These are phyloP conservation scores for Parastagonospora nodorum DNA, from an alignment of 2,329 filamentous ascomycete genomes.

Conservation along the genomic window DNA sequence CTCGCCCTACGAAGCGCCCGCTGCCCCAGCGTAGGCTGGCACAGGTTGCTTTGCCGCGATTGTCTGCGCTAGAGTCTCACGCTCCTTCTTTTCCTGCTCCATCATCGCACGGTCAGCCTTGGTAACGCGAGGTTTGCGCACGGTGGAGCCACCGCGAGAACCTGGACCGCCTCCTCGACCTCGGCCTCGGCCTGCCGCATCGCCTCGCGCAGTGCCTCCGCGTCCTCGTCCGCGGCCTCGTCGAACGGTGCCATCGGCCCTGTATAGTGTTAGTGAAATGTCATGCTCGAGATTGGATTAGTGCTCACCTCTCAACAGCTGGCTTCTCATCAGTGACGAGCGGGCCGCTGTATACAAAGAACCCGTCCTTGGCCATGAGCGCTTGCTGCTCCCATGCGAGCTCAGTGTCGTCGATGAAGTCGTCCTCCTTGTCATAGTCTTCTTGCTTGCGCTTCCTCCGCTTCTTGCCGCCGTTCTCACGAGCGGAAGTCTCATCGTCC, in stretches of 20 bases:
- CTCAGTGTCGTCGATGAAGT: constrained; percentile 87
- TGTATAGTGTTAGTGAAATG: constrained; percentile 48
- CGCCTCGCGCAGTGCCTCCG: constrained; percentile 53
- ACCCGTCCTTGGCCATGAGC: constrained; percentile 91
- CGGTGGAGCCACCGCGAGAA: constrained; percentile 74
- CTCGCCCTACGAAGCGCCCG: constrained; percentile 11
- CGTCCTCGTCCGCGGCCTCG: constrained; percentile 64
- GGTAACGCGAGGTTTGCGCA: constrained; percentile 81
- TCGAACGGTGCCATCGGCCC: constrained; percentile 74
- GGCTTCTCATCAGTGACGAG: constrained; percentile 85
- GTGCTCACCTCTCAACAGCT: constrained; percentile 63
- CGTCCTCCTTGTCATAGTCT: constrained; percentile 70
- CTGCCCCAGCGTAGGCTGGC: constrained; percentile 14
- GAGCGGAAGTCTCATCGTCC: constrained; percentile 46
- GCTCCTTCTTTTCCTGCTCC: constrained; percentile 79
- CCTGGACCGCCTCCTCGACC: constrained; percentile 64
- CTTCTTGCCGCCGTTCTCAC: constrained; percentile 66
- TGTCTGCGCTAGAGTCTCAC: constrained; percentile 59
- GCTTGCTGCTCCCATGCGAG: constrained; percentile 94
- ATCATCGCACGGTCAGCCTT: constrained; percentile 83
- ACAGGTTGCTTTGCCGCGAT: constrained; percentile 33
- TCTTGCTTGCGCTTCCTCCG: constrained; percentile 77
- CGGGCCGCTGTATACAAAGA: constrained; percentile 96
- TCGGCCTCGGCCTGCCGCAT: constrained; percentile 47
- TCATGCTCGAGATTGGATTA: not conserved